These are phyloP conservation scores for Cymbidium sinense DNA, from an alignment of 106 monocot species.

Conservation along the genomic window DNA sequence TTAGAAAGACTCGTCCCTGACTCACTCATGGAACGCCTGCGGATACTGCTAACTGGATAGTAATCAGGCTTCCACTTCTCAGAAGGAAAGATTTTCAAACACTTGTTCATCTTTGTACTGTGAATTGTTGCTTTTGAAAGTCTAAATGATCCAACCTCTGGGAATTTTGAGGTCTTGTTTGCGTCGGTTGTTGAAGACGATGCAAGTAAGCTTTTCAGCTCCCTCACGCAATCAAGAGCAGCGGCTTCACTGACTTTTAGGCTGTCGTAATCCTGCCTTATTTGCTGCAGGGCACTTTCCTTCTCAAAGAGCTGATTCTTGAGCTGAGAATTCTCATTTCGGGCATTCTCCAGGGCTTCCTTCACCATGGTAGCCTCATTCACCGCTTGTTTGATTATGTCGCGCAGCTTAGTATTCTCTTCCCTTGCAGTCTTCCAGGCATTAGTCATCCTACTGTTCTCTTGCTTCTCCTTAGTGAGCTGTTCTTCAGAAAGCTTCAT, in stretches of 20 bases:
- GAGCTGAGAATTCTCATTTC: conserved; percentile 62
- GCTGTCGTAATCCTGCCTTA: conserved; percentile 34
- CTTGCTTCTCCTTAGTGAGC: conserved; percentile 33
- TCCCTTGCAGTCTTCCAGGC: conserved; percentile 37
- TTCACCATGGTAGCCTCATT: conserved; percentile 64
- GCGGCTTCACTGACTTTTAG: conserved; percentile 47
- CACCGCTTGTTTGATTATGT: conserved; percentile 75
- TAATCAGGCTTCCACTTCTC: conserved; percentile 13
- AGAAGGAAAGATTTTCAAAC: conserved; percentile 18
- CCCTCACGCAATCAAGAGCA: conserved; percentile 35
- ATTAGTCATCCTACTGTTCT: conserved; percentile 35
- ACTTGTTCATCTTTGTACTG: conserved; percentile 6
- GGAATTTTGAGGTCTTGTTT: neutral
- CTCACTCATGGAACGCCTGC: conserved; percentile 1
- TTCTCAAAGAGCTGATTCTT: conserved; percentile 40
- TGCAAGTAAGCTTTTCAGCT: conserved; percentile 38
- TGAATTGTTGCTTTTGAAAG: neutral
- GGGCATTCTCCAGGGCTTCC: conserved; percentile 66
- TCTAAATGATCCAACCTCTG: conserved; percentile 2
- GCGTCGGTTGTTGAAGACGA: conserved; percentile 19
- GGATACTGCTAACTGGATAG: neutral
- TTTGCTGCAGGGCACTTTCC: conserved; percentile 23
- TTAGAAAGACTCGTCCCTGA: neutral
- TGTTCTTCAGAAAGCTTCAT: conserved; percentile 61
- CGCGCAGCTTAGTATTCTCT: conserved; percentile 58